phyloP scores from a whole-genome alignment of 176 grass and related monocot genomes.

The Aegilops bicornis region DNA sequence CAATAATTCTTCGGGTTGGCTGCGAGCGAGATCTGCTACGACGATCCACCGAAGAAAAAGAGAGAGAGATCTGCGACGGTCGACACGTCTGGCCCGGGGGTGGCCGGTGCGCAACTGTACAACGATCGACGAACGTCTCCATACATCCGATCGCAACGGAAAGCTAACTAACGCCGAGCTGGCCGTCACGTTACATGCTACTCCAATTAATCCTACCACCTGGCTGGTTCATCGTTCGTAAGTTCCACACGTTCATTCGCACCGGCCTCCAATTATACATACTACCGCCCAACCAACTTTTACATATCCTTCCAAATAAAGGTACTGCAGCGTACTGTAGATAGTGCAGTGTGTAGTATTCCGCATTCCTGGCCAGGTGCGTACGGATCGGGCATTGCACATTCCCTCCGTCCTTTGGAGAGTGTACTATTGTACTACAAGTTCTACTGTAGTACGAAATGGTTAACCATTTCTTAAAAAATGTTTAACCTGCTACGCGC shows the following conservation, averaged over 20 bases:
- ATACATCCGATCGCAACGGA: no score
- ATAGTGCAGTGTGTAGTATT: neutral
- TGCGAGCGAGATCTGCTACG: neutral
- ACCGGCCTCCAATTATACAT: neutral
- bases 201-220: no score
- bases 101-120: neutral
- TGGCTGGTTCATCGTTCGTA: neutral
- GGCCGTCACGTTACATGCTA: constrained; percentile 46
- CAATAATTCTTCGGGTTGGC: no score
- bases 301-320: neutral
- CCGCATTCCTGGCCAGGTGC: no score
- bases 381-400: no score
- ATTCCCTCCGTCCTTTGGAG: no score
- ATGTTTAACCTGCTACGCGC: no score
- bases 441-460: no score
- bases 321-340: no score
- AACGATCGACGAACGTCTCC: neutral
- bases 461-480: no score
- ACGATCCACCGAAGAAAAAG: neutral
- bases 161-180: constrained; percentile 35
- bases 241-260: neutral
- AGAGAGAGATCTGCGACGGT: no score
- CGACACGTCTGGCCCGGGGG: neutral
- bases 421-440: no score
- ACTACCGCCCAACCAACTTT: neutral